Evolutionary conservation across 805 yeast species (phyloP), one percentile per base, ranked within the genome.

Genomic region (Saccharomycopsis fibuligera): DNA sequence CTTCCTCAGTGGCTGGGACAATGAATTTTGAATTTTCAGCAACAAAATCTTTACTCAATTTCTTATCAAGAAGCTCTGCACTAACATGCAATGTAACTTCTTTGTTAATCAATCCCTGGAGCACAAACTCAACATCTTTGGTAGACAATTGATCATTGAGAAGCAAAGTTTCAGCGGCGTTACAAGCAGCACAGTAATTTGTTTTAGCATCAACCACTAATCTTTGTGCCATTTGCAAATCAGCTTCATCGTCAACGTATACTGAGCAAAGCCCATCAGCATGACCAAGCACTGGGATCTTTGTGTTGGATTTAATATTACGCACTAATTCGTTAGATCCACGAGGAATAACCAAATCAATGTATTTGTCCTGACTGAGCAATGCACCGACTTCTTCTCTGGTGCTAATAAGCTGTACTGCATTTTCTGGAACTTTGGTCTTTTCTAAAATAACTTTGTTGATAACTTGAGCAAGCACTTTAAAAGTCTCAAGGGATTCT

Each of bases 171-270:
- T 93, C 99, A 48, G 79, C 91, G 5, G 99, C 97, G 63, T 93
- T 93, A 66, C 99, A 93, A n/a, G 96, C 99, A 10, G 99, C 99
- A 43, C 98, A 97, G 63, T 93, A 93, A 65, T 89, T 90, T 0
- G 96, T 88, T 67, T 93, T 93, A 3, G 96, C 76, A 65, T 93
- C 99, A 24, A 87, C 76, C 4, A 80, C 72, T 27, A 93, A 78
- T 49, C 78, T 77, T 30, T 75, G 71, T 0, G 97, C 95, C 78
- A 86, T 89, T 12, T 65, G 76, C 10, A 86, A 54, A 59, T 89
- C 91, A 4, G 93, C 93, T 44, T 76, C 79, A 49, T 75, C 76
- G 63, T 90, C 95, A 23, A 91, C 72, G 59, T 79, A 93, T 5
- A 91, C 78, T 1, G 97, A 81, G 67, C 99, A 93, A 53, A 91